A percentile compares a stretch with the other conserved stretches of the same genome.
These are phyloP conservation scores for Neospora caninum DNA, from an alignment of 169 alveolate species.

Conservation along the genomic window DNA sequence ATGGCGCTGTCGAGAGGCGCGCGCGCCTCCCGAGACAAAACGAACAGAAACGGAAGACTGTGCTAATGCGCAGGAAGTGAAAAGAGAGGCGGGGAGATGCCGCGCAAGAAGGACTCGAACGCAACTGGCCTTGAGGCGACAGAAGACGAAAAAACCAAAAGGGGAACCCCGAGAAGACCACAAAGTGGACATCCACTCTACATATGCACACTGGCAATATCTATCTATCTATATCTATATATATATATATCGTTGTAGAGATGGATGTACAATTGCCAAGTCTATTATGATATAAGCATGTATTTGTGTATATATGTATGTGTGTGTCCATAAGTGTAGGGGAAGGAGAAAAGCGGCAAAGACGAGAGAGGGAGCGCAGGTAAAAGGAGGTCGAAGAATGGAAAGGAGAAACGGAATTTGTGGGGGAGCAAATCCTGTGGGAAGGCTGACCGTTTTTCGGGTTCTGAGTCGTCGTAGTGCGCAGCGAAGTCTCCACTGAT, in stretches of 20 bases:
- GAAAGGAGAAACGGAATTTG: no score
- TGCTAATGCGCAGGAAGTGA: not conserved
- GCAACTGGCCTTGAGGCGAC: not conserved
- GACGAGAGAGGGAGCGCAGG: no score
- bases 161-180: not conserved
- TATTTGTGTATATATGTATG: no score
- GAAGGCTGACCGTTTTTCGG: not conserved
- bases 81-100: not conserved
- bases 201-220: not conserved
- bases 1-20: not conserved
- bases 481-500: conserved; percentile 35
- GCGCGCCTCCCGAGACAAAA: no score
- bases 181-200: not conserved
- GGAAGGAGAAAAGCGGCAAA: no score
- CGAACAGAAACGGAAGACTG: no score
- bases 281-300: no score
- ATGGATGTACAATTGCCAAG: not conserved
- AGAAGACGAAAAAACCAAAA: not conserved
- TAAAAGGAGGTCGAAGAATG: no score
- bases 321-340: no score
- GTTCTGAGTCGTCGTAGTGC: conserved; percentile 20
- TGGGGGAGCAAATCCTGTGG: no score
- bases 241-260: not conserved
- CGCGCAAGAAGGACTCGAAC: not conserved
- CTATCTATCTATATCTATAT: not conserved